phyloP scores from a whole-genome alignment of 306 rosid species.

The Gynostemma pentaphyllum region DNA sequence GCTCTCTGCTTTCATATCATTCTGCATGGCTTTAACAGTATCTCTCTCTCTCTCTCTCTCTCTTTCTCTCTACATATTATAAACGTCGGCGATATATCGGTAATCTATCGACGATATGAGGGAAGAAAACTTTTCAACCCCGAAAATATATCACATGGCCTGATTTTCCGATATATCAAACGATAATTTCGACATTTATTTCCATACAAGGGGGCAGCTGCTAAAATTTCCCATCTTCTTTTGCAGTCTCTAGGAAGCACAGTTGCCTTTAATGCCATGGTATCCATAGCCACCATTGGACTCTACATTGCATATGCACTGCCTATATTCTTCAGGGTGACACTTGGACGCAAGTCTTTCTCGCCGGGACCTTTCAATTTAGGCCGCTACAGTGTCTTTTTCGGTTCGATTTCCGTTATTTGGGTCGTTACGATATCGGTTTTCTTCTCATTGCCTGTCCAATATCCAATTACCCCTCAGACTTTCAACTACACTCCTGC shows the following conservation, averaged over 20 bases:
- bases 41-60: not conserved
- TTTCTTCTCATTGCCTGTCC: slow-evolving; percentile 68
- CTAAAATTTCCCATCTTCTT: slow-evolving; percentile 9
- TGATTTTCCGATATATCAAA: too few relatives aligned
- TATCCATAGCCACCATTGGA: slow-evolving; percentile 73
- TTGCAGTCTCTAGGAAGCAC: slow-evolving; percentile 81
- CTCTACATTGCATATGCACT: slow-evolving; percentile 80
- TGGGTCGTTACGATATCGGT: slow-evolving; percentile 67
- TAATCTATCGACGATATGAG: too few relatives aligned
- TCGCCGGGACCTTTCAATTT: slow-evolving; percentile 66
- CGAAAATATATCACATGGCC: too few relatives aligned
- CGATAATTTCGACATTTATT: too few relatives aligned
- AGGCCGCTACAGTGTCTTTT: slow-evolving; percentile 42
- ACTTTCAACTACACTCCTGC: slow-evolving; percentile 79
- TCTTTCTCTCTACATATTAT: not conserved
- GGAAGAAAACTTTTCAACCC: too few relatives aligned
- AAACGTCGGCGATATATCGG: too few relatives aligned
- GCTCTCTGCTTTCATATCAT: slow-evolving; percentile 62
- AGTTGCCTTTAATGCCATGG: slow-evolving; percentile 87
- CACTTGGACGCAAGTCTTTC: slow-evolving; percentile 52
- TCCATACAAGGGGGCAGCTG: too few relatives aligned
- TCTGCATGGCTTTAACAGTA: slow-evolving; percentile 80
- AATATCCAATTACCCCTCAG: slow-evolving; percentile 50
- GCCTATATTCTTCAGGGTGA: slow-evolving; percentile 76
- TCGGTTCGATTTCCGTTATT: slow-evolving; percentile 68